Evolutionary conservation across 2,329 filamentous ascomycete genomes (phyloP).

Genomic region (Verticillium nonalfalfae): DNA sequence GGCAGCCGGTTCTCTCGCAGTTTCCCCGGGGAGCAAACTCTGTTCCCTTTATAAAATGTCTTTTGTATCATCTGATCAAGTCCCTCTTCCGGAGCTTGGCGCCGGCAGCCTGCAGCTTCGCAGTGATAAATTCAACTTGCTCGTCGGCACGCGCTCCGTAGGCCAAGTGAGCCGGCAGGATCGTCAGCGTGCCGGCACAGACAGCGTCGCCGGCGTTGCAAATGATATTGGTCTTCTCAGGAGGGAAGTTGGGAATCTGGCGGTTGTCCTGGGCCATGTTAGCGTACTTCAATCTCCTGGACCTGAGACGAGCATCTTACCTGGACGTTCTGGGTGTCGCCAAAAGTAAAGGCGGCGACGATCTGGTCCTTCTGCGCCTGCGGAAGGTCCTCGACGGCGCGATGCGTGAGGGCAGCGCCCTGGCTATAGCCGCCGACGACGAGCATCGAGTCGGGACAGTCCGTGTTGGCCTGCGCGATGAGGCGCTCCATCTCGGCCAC

Average conservation of each 20-base stretch:
- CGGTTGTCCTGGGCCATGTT: conserved; percentile 21
- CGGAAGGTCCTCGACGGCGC: conserved; percentile 17
- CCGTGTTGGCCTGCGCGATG: conserved; percentile 24
- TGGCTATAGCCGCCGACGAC: conserved; percentile 33
- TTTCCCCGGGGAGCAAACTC: too few relatives aligned
- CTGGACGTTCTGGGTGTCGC: conserved; percentile 15
- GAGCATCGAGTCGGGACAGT: conserved; percentile 28
- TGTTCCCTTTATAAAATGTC: too few relatives aligned
- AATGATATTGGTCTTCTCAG: conserved; percentile 29
- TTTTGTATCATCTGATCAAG: neutral
- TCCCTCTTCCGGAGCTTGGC: conserved; percentile 8
- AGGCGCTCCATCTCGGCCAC: conserved; percentile 24
- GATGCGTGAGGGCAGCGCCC: conserved; percentile 20
- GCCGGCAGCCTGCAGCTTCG: conserved; percentile 8
- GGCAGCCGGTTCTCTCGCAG: neutral
- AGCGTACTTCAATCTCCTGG: neutral
- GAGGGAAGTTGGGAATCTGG: conserved; percentile 25
- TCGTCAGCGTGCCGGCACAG: conserved; percentile 25
- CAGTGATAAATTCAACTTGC: conserved; percentile 20
- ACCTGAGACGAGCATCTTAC: neutral
- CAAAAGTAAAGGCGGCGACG: conserved; percentile 18
- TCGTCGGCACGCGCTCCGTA: conserved; percentile 25
- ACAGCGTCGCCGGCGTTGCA: conserved; percentile 31
- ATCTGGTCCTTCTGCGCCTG: conserved; percentile 15
- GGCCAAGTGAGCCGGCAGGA: conserved; percentile 27